Percentiles rank a stretch among this genome's conserved stretches.
Conservation (phyloP, 176 grass and related monocot genomes). For the Cenchrus americanus region DNA sequence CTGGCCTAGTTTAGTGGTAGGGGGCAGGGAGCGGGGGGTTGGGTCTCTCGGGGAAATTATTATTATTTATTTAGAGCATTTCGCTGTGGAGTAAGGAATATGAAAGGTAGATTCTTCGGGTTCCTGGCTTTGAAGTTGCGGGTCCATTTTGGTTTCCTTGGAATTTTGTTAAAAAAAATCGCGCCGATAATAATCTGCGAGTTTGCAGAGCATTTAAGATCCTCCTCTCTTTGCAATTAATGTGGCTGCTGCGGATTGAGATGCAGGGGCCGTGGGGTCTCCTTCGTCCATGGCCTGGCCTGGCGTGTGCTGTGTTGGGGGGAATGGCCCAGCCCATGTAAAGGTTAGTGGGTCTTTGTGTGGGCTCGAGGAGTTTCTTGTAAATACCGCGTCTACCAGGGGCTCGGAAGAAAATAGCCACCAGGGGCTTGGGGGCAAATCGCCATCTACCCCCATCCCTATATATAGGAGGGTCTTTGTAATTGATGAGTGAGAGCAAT, state of each 20-base stretch:
- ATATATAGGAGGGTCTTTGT: too few species aligned
- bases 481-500: too few species aligned
- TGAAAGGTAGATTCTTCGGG: slow-evolving; percentile 24
- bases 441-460: too few species aligned
- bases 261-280: neutral
- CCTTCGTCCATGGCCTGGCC: too few species aligned
- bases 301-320: too few species aligned
- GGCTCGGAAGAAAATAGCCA: too few species aligned
- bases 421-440: too few species aligned
- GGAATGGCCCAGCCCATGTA: too few species aligned
- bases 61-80: neutral
- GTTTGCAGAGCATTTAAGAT: neutral
- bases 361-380: too few species aligned
- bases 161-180: neutral
- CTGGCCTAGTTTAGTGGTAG: too few species aligned
- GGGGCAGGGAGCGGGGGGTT: neutral
- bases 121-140: neutral
- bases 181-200: neutral
- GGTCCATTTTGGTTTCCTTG: slow-evolving; percentile 24
- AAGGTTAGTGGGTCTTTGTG: too few species aligned
- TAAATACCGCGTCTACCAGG: too few species aligned
- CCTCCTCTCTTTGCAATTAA: neutral
- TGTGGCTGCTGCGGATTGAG: neutral
- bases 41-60: neutral
- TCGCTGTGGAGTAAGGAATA: slow-evolving; percentile 24